A percentile compares a stretch with the other conserved stretches of the same genome.
These are phyloP conservation scores for Kregervanrija fluxuum DNA, from an alignment of 805 yeast genomes.

Conservation along the genomic window DNA sequence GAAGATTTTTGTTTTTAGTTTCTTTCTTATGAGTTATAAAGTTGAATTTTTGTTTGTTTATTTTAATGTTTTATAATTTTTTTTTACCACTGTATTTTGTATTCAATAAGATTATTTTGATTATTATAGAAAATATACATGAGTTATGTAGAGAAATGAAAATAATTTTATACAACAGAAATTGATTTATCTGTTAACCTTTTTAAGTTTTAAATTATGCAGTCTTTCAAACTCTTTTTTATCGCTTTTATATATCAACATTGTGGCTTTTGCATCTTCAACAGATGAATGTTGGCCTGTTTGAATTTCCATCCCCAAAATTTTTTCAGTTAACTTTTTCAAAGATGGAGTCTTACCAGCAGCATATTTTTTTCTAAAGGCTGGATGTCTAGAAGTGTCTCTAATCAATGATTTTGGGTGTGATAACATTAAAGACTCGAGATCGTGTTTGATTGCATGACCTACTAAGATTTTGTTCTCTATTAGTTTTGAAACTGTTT, in stretches of 20 bases:
- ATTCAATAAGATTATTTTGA: too few relatives aligned
- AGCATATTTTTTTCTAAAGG: slow-evolving; percentile 49
- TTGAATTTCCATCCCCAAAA: slow-evolving; percentile 59
- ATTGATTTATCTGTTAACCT: slow-evolving; percentile 8
- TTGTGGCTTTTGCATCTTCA: slow-evolving; percentile 85
- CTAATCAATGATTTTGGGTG: slow-evolving; percentile 60
- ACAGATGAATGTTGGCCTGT: slow-evolving; percentile 76
- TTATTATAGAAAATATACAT: neutral
- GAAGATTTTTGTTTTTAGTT: too few relatives aligned
- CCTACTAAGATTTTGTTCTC: slow-evolving; percentile 63
- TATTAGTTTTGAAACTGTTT: slow-evolving; percentile 43
- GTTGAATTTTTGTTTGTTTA: too few relatives aligned
- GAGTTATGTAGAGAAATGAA: slow-evolving; percentile 1
- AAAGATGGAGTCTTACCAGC: slow-evolving; percentile 69
- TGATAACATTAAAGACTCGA: slow-evolving; percentile 56
- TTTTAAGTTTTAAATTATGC: slow-evolving; percentile 23
- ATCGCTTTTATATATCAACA: slow-evolving; percentile 64
- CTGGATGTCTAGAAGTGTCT: slow-evolving; percentile 64
- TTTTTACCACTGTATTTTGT: too few relatives aligned
- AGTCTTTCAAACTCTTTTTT: slow-evolving; percentile 54
- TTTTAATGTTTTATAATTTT: too few relatives aligned
- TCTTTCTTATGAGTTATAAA: too few relatives aligned
- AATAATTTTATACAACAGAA: neutral
- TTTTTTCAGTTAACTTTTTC: slow-evolving; percentile 53
- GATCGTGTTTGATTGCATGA: slow-evolving; percentile 77